Evolutionary conservation across 441 rosid genomes (phyloP).

Genomic region (Gossypium gossypioides): DNA sequence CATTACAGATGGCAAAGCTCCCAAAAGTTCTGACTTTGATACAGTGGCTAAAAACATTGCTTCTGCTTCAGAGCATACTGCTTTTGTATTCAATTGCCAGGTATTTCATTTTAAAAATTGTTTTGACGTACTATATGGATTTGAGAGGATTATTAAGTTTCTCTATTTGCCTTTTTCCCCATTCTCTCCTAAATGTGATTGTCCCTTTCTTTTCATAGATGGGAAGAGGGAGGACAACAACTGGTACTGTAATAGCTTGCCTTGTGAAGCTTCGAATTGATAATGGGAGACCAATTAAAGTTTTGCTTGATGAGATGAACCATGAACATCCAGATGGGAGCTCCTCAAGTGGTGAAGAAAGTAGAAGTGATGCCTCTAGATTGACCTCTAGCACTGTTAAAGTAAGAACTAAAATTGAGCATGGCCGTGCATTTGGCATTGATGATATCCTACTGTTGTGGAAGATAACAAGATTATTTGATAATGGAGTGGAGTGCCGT

Average conservation of each 20-base stretch:
- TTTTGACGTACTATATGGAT: constrained; percentile 1
- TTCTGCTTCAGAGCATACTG: constrained; percentile 86
- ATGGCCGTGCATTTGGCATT: constrained; percentile 72
- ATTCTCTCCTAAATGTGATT: constrained; percentile 11
- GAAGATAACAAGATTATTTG: constrained; percentile 92
- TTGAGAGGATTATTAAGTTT: constrained; percentile 5
- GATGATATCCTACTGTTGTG: constrained; percentile 75
- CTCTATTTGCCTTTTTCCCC: constrained; percentile 5
- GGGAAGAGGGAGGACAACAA: constrained; percentile 99
- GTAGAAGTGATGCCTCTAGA: constrained; percentile 37
- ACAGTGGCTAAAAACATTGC: constrained; percentile 63
- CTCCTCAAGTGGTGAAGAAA: constrained; percentile 94
- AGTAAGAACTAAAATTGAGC: constrained; percentile 38
- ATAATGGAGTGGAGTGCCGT: constrained; percentile 85
- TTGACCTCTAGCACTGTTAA: constrained; percentile 28
- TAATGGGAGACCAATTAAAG: constrained; percentile 75
- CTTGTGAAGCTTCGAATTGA: constrained; percentile 86
- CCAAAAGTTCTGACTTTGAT: constrained; percentile 93
- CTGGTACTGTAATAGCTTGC: constrained; percentile 98
- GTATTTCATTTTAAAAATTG: constrained; percentile 25
- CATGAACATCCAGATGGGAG: constrained; percentile 69
- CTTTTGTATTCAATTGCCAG: constrained; percentile 99
- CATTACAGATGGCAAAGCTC: constrained; percentile 98
- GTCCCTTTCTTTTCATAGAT: constrained; percentile 43
- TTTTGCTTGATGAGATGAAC: constrained; percentile 43